A percentile compares a stretch with the other conserved stretches of the same genome.
phyloP scores from a whole-genome alignment of 2,329 filamentous ascomycete genomes.

The Aspergillus aculeatus region DNA sequence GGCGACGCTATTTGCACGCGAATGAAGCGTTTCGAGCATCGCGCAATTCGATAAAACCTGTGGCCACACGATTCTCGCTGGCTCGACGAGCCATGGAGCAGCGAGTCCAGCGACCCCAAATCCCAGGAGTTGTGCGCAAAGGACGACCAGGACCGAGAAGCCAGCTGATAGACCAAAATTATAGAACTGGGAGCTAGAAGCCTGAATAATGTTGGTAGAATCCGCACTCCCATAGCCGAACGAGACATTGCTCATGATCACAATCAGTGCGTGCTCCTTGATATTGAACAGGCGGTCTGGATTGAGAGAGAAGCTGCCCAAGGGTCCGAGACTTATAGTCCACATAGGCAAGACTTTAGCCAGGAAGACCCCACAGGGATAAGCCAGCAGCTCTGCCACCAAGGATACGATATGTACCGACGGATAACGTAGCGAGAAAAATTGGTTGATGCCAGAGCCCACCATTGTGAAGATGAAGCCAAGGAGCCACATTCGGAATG shows the following conservation, averaged over 20 bases:
- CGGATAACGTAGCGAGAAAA: slow-evolving; percentile 50
- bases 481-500: slow-evolving; percentile 44
- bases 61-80: slow-evolving; percentile 43
- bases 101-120: slow-evolving; percentile 43
- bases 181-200: slow-evolving; percentile 40
- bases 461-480: slow-evolving; percentile 44
- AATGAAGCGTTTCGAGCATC: slow-evolving; percentile 40
- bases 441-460: slow-evolving; percentile 50
- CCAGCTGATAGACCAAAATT: slow-evolving; percentile 41
- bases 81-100: slow-evolving; percentile 39
- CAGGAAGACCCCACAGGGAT: slow-evolving; percentile 43
- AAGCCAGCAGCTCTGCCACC: slow-evolving; percentile 48
- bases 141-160: slow-evolving; percentile 39
- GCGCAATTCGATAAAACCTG: slow-evolving; percentile 40
- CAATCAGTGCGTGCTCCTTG: slow-evolving; percentile 49
- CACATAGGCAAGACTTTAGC: slow-evolving; percentile 42
- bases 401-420: slow-evolving; percentile 48
- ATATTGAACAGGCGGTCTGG: slow-evolving; percentile 48
- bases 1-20: slow-evolving; percentile 37
- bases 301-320: slow-evolving; percentile 33
- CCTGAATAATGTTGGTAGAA: slow-evolving; percentile 49
- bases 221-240: slow-evolving; percentile 49
- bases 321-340: slow-evolving; percentile 22
- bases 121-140: slow-evolving; percentile 42
- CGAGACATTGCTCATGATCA: slow-evolving; percentile 52